Conservation (phyloP, 148 eudicot species). For the Cornus florida region DNA sequence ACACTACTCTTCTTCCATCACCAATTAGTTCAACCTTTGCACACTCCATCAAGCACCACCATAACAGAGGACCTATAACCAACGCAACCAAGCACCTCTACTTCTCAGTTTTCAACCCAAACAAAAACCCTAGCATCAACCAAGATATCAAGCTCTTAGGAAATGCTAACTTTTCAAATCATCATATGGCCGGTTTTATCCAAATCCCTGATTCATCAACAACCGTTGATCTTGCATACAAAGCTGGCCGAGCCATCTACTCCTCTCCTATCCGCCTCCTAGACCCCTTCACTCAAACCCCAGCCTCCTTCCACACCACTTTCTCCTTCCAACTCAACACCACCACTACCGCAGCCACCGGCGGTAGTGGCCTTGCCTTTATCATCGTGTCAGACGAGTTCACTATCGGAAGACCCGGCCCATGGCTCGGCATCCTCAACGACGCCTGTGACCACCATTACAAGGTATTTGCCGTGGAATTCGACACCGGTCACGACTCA, state of each 20-base stretch:
- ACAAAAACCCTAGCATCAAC: not conserved
- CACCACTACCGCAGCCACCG: not conserved
- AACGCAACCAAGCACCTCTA: not conserved
- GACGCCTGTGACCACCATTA: not conserved
- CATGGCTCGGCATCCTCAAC: not conserved
- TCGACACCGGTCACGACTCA: not conserved
- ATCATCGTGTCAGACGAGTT: not conserved
- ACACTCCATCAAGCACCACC: not conserved
- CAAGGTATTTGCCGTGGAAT: not conserved
- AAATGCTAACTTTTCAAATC: not conserved
- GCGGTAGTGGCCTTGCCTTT: not conserved
- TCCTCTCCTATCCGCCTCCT: not conserved
- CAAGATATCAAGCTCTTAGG: not conserved
- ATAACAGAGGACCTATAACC: not conserved
- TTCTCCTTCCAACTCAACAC: not conserved
- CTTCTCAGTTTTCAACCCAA: not conserved
- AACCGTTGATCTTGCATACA: not conserved
- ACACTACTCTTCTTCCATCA: not conserved
- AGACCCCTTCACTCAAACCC: not conserved
- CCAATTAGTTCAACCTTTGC: not conserved
- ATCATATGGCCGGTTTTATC: not conserved
- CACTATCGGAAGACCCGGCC: not conserved
- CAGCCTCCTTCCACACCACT: not conserved
- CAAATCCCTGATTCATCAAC: not conserved
- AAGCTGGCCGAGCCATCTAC: not conserved